Evolutionary conservation across 2,329 filamentous ascomycete species (phyloP), one percentile per base, ranked within the genome.

Genomic region (Colletotrichum nymphaeae): DNA sequence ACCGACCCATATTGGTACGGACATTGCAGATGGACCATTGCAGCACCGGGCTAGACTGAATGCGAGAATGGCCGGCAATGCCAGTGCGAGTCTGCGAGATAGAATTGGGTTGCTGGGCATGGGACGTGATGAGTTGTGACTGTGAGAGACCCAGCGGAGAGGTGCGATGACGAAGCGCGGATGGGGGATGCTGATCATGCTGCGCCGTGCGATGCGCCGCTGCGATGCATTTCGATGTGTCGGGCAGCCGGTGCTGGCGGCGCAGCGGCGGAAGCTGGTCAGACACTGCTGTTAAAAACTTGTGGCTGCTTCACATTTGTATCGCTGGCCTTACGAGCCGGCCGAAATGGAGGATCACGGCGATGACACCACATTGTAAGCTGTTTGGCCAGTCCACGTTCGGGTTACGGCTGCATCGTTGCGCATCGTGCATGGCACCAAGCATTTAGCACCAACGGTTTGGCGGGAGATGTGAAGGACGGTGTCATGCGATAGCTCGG

Each of bases 371-470:
- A 19, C 37, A 42, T 42, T 42, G 16, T 16, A 63, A 32, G 35
- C 42, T 58, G 24, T 67, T 37, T 62, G 37, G 66, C 56, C 63
- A 60, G 56, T 49, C 68, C 56, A 66, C 55, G 30, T 46, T 71
- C 58, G 62, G 56, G 30, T 19, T 55, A 37, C 55, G 55, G 55
- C 62, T 53, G 1, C 30, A 59, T 69, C 42, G 12, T 63, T 14
- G 32, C 24, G 49, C 53, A 35, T 35, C 24, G n/a, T 53, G 60
- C 60, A 42, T 55, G 14, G 14, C 59, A 49, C 60, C 70, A 64
- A 64, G 66, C 24, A 55, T 62, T 60, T 70, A 73, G 66, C 67
- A 73, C 67, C 59, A 73, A 70, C 67, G 68, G 68, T 49, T 55
- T 70, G 67, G 67, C 68, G 63, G 63, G 56, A 71, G 32, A 60